These are phyloP conservation scores for Metarhizium sp. DNA, from an alignment of 2,329 filamentous ascomycete species.

Conservation along the genomic window DNA sequence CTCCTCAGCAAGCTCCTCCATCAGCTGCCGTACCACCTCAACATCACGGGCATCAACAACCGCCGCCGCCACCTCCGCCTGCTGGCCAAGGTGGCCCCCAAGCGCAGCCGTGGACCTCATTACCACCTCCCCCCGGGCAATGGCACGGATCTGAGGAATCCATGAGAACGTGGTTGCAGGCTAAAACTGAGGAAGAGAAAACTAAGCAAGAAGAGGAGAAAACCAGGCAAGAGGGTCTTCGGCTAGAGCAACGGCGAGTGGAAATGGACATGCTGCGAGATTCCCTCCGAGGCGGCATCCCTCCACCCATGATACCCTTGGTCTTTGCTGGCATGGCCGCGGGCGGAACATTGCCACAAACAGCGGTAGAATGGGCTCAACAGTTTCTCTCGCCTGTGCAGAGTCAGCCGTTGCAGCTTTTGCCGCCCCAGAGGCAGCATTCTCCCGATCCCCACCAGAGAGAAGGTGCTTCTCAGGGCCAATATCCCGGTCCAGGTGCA, in stretches of 20 bases:
- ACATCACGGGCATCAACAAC: slow-evolving; percentile 16
- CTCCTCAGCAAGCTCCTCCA: slow-evolving; percentile 32
- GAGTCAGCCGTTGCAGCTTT: slow-evolving; percentile 39
- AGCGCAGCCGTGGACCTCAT: slow-evolving; percentile 36
- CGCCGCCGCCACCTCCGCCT: slow-evolving; percentile 13
- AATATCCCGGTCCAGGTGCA: slow-evolving; percentile 29
- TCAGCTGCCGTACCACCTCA: slow-evolving; percentile 15
- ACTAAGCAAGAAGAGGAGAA: slow-evolving; percentile 67
- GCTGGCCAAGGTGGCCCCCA: slow-evolving; percentile 20
- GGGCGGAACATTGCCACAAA: slow-evolving; percentile 50
- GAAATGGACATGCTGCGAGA: slow-evolving; percentile 65
- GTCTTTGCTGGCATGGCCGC: slow-evolving; percentile 62
- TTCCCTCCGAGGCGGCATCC: slow-evolving; percentile 60
- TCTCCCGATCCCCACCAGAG: slow-evolving; percentile 44
- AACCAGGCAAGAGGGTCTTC: slow-evolving; percentile 52
- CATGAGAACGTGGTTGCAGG: slow-evolving; percentile 61
- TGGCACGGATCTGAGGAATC: slow-evolving; percentile 61
- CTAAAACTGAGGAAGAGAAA: slow-evolving; percentile 65
- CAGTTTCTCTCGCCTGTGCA: slow-evolving; percentile 49
- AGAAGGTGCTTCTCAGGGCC: slow-evolving; percentile 33
- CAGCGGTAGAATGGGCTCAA: slow-evolving; percentile 58
- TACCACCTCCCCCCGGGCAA: slow-evolving; percentile 55
- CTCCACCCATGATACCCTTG: slow-evolving; percentile 63
- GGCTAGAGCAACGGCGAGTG: slow-evolving; percentile 61
- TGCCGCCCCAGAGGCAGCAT: slow-evolving; percentile 38